These are phyloP conservation scores for Colletotrichum lini DNA, from an alignment of 2,329 filamentous ascomycete genomes.

Conservation along the genomic window DNA sequence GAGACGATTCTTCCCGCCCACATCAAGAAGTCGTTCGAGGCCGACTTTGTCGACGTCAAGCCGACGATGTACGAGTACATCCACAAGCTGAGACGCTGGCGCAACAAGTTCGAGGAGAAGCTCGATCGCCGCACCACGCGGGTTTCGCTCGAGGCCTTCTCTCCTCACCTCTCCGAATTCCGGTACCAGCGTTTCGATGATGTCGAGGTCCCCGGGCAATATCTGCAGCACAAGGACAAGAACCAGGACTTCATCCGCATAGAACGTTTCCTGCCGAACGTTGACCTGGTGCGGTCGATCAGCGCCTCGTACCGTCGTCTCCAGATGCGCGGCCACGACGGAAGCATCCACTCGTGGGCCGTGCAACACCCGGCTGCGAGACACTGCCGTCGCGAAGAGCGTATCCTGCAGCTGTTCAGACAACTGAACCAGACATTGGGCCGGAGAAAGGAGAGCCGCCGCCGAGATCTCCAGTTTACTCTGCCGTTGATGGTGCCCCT, in stretches of 20 bases:
- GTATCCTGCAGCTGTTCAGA: conserved; percentile 95
- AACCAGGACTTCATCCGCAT: conserved; percentile 99
- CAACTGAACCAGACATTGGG: conserved; percentile 94
- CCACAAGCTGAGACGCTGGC: conserved; percentile 94
- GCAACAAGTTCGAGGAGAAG: conserved; percentile 98
- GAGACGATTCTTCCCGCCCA: conserved; percentile 95
- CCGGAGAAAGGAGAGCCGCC: conserved; percentile 94
- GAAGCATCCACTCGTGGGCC: conserved; percentile 95
- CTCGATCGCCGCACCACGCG: conserved; percentile 85
- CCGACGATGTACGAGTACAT: conserved; percentile 99
- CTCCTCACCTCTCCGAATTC: conserved; percentile 95
- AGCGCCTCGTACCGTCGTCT: conserved; percentile 92
- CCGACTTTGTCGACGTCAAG: conserved; percentile 95
- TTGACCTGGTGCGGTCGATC: conserved; percentile 92
- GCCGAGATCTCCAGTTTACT: conserved; percentile 95
- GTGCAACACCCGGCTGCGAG: conserved; percentile 95
- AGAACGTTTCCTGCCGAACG: conserved; percentile 94
- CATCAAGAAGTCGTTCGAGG: conserved; percentile 96
- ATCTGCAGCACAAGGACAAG: conserved; percentile 97
- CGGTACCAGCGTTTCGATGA: conserved; percentile 98
- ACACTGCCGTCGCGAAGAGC: conserved; percentile 93
- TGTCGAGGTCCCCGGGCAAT: conserved; percentile 97
- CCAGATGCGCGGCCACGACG: conserved; percentile 97
- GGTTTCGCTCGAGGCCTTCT: conserved; percentile 86
- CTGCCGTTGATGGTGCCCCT: conserved; percentile 96